Percentiles rank a stretch among this genome's conserved stretches.
Evolutionary conservation across 306 rosid genomes (phyloP).

Genomic region (Casuarina cunninghamiana): DNA sequence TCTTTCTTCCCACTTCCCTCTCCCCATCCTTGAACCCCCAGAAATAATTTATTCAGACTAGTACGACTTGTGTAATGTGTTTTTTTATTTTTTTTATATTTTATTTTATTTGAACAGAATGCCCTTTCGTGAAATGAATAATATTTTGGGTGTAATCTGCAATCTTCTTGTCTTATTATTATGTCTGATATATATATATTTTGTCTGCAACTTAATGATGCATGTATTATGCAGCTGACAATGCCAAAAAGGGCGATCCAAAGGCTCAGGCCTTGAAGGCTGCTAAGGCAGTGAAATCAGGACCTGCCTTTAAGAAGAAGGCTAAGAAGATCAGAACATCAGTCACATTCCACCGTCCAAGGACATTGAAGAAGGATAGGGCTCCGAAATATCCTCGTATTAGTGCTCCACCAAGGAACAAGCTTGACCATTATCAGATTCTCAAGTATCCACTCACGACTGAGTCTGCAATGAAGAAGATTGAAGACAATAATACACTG

Average conservation of each 20-base stretch:
- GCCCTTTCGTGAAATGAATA: no score
- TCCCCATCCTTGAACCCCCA: background rate
- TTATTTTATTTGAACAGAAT: background rate
- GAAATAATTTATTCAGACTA: background rate
- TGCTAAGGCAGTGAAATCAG: conserved; percentile 59
- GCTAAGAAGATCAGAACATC: conserved; percentile 52
- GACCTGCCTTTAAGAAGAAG: conserved; percentile 52
- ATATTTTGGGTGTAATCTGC: background rate
- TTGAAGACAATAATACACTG: conserved; percentile 84
- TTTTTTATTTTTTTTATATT: no score
- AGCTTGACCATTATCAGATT: conserved; percentile 81
- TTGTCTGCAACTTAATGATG: background rate
- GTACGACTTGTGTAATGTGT: background rate
- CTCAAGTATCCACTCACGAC: conserved; percentile 82
- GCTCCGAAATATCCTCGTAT: conserved; percentile 81
- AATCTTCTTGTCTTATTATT: background rate
- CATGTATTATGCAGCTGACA: conserved; percentile 41
- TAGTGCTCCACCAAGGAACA: conserved; percentile 84
- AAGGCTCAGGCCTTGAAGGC: conserved; percentile 66
- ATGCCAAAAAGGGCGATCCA: conserved; percentile 52
- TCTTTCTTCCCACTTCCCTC: no score
- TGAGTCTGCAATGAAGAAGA: conserved; percentile 88
- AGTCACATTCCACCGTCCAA: conserved; percentile 67
- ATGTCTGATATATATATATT: no score
- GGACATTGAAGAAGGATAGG: conserved; percentile 64